These are phyloP conservation scores for Didymella lethalis DNA, from an alignment of 2,329 filamentous ascomycete genomes.

Conservation along the genomic window DNA sequence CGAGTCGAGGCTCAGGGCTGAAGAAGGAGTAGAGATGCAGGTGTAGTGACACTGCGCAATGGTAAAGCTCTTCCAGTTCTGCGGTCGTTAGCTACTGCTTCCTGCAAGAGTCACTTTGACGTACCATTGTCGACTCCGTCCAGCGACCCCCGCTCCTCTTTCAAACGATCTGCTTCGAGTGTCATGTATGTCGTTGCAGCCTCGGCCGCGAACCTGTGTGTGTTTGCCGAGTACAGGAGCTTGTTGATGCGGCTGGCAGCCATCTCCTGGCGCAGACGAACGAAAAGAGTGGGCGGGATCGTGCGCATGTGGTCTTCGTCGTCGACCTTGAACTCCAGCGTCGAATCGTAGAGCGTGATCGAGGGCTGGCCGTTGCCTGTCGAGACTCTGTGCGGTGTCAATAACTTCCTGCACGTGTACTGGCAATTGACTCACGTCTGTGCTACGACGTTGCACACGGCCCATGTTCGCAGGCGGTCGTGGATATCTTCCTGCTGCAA, in stretches of 20 bases:
- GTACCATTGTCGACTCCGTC: constrained; percentile 48
- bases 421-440: constrained; percentile 62
- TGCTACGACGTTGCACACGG: constrained; percentile 83
- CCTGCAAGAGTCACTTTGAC: constrained; percentile 1
- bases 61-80: constrained; percentile 66
- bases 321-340: constrained; percentile 57
- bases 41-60: constrained; percentile 77
- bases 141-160: constrained; percentile 44
- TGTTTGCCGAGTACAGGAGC: constrained; percentile 47
- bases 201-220: constrained; percentile 41
- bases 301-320: constrained; percentile 50
- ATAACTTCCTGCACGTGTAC: constrained; percentile 11
- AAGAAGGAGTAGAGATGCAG: constrained; percentile 82
- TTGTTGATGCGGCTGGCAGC: constrained; percentile 50
- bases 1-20: constrained; percentile 73
- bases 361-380: constrained; percentile 85
- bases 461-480: constrained; percentile 82
- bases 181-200: constrained; percentile 46
- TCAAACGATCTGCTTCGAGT: constrained; percentile 47
- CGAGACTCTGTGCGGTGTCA: constrained; percentile 65
- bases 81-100: constrained; percentile 53
- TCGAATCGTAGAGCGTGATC: constrained; percentile 80
- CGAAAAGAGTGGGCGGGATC: constrained; percentile 47
- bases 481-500: constrained; percentile 80
- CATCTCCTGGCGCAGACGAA: constrained; percentile 50